A percentile compares a stretch with the other conserved stretches of the same genome.
phyloP scores from a whole-genome alignment of 2,329 filamentous ascomycete species.

The Colletotrichum godetiae region DNA sequence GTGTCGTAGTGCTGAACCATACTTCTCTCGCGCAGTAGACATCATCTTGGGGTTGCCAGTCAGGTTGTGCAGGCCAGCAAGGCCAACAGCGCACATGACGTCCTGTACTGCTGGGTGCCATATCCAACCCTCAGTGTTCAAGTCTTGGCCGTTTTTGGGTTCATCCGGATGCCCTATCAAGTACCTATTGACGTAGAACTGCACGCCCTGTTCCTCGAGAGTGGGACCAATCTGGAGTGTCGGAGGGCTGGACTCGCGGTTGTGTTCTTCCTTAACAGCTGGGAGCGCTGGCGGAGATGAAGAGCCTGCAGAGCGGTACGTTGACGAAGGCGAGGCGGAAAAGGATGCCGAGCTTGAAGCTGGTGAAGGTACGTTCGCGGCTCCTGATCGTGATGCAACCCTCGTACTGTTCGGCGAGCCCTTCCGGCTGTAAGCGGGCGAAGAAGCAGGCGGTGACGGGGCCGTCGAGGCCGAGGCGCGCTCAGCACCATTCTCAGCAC shows the following conservation, averaged over 20 bases:
- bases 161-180: conserved; percentile 64
- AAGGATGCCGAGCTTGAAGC: conserved; percentile 29
- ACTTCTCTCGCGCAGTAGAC: conserved; percentile 61
- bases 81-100: conserved; percentile 67
- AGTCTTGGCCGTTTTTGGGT: conserved; percentile 50
- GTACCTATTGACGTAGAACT: conserved; percentile 64
- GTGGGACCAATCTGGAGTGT: conserved; percentile 52
- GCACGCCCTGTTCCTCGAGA: conserved; percentile 58
- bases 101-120: conserved; percentile 54
- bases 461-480: conserved; percentile 6
- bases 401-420: conserved; percentile 17
- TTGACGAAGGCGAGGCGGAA: conserved; percentile 39
- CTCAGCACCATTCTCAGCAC: not conserved
- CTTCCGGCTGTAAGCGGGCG: conserved; percentile 30
- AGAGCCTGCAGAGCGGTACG: conserved; percentile 16
- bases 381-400: not conserved
- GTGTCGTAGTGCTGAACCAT: conserved; percentile 63
- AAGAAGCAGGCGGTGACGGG: conserved; percentile 40
- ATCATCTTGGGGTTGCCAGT: conserved; percentile 58
- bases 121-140: conserved; percentile 50
- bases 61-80: conserved; percentile 68
- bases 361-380: not conserved
- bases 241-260: conserved; percentile 18
- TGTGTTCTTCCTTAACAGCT: conserved; percentile 21
- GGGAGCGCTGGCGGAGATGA: conserved; percentile 26